phyloP scores from a whole-genome alignment of 495 filamentous ascomycete species.

The Oidiodendron maius region DNA sequence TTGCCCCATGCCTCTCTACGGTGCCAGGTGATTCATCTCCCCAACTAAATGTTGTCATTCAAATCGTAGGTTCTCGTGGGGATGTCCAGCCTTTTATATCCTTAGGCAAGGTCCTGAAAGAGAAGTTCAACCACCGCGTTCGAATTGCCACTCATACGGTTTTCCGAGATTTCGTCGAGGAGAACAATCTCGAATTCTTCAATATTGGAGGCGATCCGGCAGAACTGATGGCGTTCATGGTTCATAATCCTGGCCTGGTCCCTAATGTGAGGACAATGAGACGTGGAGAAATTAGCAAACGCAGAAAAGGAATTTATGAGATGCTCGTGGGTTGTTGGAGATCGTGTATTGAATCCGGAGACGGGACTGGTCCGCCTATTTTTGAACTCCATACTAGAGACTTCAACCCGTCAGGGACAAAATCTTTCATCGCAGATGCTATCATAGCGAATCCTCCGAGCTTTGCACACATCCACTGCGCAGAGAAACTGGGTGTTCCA shows the following conservation, averaged over 20 bases:
- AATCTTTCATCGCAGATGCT: conserved; percentile 59
- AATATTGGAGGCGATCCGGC: conserved; percentile 58
- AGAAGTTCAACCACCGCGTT: conserved; percentile 49
- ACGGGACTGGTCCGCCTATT: neutral
- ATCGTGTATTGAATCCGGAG: conserved; percentile 49
- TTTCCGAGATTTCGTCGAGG: conserved; percentile 51
- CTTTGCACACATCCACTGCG: conserved; percentile 61
- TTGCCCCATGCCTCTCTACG: too few relatives aligned
- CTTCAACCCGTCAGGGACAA: neutral
- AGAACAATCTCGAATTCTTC: conserved; percentile 53
- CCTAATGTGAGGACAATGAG: conserved; percentile 56
- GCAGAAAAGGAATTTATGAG: conserved; percentile 51
- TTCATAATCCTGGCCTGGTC: conserved; percentile 68
- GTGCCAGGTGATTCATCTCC: neutral
- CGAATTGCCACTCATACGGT: conserved; percentile 57
- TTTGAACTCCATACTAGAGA: neutral
- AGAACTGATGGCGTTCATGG: conserved; percentile 69
- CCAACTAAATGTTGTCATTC: conserved; percentile 54
- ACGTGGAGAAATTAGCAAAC: conserved; percentile 55
- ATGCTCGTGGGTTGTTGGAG: conserved; percentile 57
- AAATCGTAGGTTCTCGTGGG: conserved; percentile 55
- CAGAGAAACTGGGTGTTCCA: conserved; percentile 56
- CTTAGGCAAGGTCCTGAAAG: conserved; percentile 42
- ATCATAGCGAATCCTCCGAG: conserved; percentile 65
- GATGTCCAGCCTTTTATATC: conserved; percentile 60